Evolutionary conservation across 2,329 filamentous ascomycete species (phyloP), one percentile per base, ranked within the genome.

Genomic region (Apiospora hydei): DNA sequence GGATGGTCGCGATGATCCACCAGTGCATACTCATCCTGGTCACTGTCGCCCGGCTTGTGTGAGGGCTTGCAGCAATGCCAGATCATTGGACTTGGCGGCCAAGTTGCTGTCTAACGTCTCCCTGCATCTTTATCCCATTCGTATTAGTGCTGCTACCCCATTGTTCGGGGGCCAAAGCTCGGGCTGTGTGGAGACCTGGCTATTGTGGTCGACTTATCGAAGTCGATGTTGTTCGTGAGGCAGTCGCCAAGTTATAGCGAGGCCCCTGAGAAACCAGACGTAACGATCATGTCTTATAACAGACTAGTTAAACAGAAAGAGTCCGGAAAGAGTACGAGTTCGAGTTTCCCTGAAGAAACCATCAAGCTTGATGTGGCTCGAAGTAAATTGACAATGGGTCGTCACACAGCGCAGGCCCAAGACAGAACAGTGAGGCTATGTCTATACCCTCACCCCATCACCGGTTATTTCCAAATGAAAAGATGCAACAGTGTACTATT

Each of bases 121-220:
- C 24, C 26, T 64, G 53, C 53, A 38, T 64, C 57, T 21, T 61
- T 38, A 41, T 34, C 57, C 57, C 30, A 41, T 64, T 41, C 57
- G 41, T 21, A n/a, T 41, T 64, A 13, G 57, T 64, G 57, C 11
- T 64, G n/a, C 57, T 13, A 64, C 57, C 34, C 30, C n/a, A 64
- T 24, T 21, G 4, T 41, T 64, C 11, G 30, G 57, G 30, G 30
- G 57, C 57, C 30, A 64, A 38, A 38, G 57, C 18, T n/a, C 4
- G n/a, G 10, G 34, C 11, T 24, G 34, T 21, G 34, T 34, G 53
- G 30, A 10, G 18, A 38, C 24, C 26, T 14, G 11, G 49, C 24
- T 16, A 8, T 6, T 14, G 49, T 47, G 18, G 5, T 47, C 6
- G 21, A 10, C 46, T 47, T 47, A 18, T 21, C 8, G 18, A 21